phyloP scores from a whole-genome alignment of 2,329 filamentous ascomycete species.

The Alternaria ethzedia region DNA sequence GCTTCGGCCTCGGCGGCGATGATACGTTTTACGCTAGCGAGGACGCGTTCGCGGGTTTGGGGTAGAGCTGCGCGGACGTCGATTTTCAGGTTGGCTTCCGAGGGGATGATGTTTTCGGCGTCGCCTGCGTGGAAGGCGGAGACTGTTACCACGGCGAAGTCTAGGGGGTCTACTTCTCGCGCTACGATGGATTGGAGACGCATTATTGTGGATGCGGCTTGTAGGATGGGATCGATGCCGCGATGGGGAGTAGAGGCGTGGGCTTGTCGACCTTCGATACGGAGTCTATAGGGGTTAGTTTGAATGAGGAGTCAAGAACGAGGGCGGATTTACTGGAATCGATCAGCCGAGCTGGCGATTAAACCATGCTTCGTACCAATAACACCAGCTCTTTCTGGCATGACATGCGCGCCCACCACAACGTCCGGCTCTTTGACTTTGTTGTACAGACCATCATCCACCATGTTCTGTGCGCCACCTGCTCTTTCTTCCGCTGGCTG shows the following conservation, averaged over 20 bases:
- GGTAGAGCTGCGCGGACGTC: constrained; percentile 59
- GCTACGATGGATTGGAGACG: constrained; percentile 66
- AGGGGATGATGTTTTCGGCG: constrained; percentile 66
- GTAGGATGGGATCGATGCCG: constrained; percentile 64
- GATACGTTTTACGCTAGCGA: constrained; percentile 59
- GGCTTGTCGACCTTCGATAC: constrained; percentile 64
- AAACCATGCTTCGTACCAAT: constrained; percentile 53
- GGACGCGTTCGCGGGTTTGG: constrained; percentile 55
- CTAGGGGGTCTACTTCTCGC: constrained; percentile 60
- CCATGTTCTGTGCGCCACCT: constrained; percentile 67
- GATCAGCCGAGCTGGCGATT: constrained; percentile 52
- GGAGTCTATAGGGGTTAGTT: constrained; percentile 52
- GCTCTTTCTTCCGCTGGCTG: constrained; percentile 72
- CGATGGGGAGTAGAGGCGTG: constrained; percentile 64
- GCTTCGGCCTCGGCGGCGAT: constrained; percentile 63
- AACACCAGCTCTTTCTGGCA: constrained; percentile 51
- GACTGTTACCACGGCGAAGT: constrained; percentile 65
- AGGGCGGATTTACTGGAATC: constrained; percentile 30
- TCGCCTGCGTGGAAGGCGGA: constrained; percentile 65
- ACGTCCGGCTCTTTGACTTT: constrained; percentile 63
- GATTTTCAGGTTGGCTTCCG: constrained; percentile 61
- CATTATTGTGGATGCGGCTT: constrained; percentile 63
- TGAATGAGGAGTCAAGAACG: neutral
- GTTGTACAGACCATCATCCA: constrained; percentile 64
- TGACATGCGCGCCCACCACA: constrained; percentile 64